These are phyloP conservation scores for Boeremia lycopersici DNA, from an alignment of 2,329 filamentous ascomycete species.

Conservation along the genomic window DNA sequence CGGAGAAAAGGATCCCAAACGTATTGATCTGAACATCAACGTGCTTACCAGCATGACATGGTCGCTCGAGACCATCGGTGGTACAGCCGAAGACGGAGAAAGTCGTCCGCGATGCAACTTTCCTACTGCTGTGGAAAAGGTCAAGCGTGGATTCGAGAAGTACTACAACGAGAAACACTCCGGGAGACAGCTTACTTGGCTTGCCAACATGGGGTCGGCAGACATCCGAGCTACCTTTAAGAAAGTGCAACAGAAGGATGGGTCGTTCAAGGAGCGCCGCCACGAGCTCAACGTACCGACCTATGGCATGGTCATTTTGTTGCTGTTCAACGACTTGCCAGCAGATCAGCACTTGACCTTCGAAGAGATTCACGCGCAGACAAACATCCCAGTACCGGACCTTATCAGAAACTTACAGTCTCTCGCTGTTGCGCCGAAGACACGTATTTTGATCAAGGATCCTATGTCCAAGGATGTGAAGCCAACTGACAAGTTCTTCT, in stretches of 20 bases:
- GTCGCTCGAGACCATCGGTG: conserved; percentile 84
- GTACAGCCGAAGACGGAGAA: conserved; percentile 59
- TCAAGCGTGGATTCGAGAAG: conserved; percentile 84
- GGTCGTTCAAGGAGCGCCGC: conserved; percentile 68
- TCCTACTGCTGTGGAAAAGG: conserved; percentile 72
- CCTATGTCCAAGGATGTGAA: conserved; percentile 80
- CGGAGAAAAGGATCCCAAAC: conserved; percentile 63
- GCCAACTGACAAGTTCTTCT: conserved; percentile 76
- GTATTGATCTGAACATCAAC: conserved; percentile 79
- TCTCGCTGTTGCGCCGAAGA: conserved; percentile 82
- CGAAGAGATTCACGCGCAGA: conserved; percentile 82
- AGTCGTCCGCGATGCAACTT: conserved; percentile 67
- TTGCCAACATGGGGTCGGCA: conserved; percentile 75
- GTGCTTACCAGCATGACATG: conserved; percentile 94
- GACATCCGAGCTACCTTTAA: conserved; percentile 84
- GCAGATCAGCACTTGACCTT: conserved; percentile 59
- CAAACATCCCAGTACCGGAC: conserved; percentile 76
- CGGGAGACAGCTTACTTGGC: conserved; percentile 87
- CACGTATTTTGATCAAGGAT: conserved; percentile 78
- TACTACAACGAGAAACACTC: conserved; percentile 89
- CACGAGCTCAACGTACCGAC: conserved; percentile 94
- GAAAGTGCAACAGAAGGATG: conserved; percentile 71
- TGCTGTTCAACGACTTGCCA: conserved; percentile 83
- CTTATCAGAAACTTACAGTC: conserved; percentile 80
- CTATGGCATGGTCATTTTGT: conserved; percentile 85